Conservation (phyloP, 495 filamentous ascomycete genomes). For the Evernia prunastri region DNA sequence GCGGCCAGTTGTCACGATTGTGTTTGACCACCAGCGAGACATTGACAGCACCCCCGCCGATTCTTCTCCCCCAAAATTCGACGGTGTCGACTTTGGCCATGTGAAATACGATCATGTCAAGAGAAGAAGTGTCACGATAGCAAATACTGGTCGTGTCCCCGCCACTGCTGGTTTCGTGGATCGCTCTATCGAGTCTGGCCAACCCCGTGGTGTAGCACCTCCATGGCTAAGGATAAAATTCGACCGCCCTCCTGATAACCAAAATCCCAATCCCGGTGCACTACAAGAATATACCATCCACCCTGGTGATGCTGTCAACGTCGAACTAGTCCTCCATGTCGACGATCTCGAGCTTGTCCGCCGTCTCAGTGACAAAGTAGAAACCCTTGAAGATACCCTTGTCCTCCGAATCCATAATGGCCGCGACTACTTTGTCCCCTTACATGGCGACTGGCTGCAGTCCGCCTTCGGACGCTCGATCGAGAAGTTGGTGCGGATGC, state of each 20-base stretch:
- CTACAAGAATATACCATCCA: conserved; percentile 53
- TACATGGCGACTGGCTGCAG: conserved; percentile 69
- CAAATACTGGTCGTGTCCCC: conserved; percentile 77
- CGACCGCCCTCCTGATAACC: conserved; percentile 35
- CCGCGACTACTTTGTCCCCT: conserved; percentile 84
- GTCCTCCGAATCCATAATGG: conserved; percentile 82
- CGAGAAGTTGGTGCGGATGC: conserved; percentile 75
- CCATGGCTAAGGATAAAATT: conserved; percentile 66
- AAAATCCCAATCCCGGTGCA: conserved; percentile 30
- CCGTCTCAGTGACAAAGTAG: conserved; percentile 61
- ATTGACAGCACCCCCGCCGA: conserved; percentile 23
- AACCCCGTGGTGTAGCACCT: conserved; percentile 38
- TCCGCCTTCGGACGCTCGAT: conserved; percentile 79
- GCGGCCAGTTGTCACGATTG: conserved; percentile 73
- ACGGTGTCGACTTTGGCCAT: conserved; percentile 69
- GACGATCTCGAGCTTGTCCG: conserved; percentile 56
- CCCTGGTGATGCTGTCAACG: conserved; percentile 74
- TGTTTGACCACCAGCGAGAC: conserved; percentile 57
- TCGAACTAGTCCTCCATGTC: conserved; percentile 59
- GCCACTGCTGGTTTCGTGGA: conserved; percentile 73
- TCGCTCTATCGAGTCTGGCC: conserved; percentile 47
- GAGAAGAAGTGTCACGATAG: conserved; percentile 65
- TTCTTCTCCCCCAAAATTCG: conserved; percentile 33
- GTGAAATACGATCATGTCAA: conserved; percentile 61
- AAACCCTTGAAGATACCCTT: conserved; percentile 71